Conservation (phyloP, 805 yeast species). For the Candida pseudoglaebosa region DNA sequence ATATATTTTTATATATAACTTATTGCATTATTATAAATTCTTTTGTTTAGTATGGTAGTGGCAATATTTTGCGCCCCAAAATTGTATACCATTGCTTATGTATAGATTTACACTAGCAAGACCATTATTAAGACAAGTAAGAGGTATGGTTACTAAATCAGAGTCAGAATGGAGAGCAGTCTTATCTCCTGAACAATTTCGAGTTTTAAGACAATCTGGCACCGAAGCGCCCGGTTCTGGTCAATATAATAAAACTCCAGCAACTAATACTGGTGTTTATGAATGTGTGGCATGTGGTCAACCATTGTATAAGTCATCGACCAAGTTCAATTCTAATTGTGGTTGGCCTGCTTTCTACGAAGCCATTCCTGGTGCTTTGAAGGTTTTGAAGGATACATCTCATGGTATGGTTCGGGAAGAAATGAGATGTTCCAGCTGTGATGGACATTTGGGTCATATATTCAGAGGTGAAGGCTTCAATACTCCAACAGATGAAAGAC, state of each 20-base stretch:
- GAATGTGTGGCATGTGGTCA: constrained; percentile 80
- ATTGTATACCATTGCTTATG: too few relatives aligned
- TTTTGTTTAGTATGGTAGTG: too few relatives aligned
- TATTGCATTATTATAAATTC: too few relatives aligned
- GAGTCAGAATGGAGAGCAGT: constrained; percentile 78
- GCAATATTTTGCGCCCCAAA: too few relatives aligned
- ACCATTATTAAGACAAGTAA: background rate
- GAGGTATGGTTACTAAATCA: constrained; percentile 23
- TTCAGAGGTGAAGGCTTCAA: constrained; percentile 90
- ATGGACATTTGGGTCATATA: constrained; percentile 94
- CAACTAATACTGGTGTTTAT: constrained; percentile 58
- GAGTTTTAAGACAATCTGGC: constrained; percentile 69
- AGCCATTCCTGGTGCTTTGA: constrained; percentile 78
- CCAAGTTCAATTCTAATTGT: constrained; percentile 88
- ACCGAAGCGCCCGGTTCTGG: constrained; percentile 70
- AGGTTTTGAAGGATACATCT: constrained; percentile 53
- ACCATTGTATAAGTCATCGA: constrained; percentile 72
- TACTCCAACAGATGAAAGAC: constrained; percentile 87
- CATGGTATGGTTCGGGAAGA: constrained; percentile 84
- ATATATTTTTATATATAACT: too few relatives aligned
- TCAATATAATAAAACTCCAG: constrained; percentile 51
- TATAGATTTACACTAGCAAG: background rate
- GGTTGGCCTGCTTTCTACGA: constrained; percentile 99
- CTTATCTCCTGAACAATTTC: constrained; percentile 71
- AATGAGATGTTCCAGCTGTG: constrained; percentile 84